These are phyloP conservation scores for Zizania latifolia DNA, from an alignment of 176 grass and related monocot genomes.

Conservation along the genomic window DNA sequence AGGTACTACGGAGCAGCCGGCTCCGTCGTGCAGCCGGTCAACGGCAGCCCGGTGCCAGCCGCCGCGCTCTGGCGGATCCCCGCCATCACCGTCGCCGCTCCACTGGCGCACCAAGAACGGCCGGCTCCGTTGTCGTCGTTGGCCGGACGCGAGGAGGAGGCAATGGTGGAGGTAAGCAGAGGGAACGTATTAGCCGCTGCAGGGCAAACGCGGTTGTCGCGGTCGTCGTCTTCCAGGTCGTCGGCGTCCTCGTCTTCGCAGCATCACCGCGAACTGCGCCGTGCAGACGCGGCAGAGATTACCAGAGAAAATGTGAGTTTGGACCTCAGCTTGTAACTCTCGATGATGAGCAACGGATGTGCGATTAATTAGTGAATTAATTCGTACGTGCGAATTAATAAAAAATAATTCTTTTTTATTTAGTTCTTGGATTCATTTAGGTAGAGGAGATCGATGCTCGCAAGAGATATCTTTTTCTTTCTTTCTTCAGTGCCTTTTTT, in stretches of 20 bases:
- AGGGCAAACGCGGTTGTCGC: constrained; percentile 10
- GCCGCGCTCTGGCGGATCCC: constrained; percentile 49
- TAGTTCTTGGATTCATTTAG: constrained; percentile 25
- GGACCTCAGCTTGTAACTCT: constrained; percentile 84
- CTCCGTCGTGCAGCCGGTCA: constrained; percentile 58
- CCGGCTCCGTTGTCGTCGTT: constrained; percentile 13
- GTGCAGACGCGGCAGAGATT: constrained; percentile 26
- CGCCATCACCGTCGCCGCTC: background rate
- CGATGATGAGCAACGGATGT: background rate
- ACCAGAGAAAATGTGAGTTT: constrained; percentile 63
- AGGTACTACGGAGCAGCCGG: constrained; percentile 53
- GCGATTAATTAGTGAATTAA: constrained; percentile 19
- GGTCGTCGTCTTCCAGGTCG: constrained; percentile 38
- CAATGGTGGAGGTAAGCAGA: constrained; percentile 28
- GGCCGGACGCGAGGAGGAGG: constrained; percentile 32
- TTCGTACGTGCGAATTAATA: background rate
- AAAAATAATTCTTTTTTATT: background rate
- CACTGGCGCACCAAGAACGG: constrained; percentile 32
- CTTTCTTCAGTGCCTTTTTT: constrained; percentile 5
- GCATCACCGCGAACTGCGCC: constrained; percentile 43
- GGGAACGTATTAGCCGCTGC: background rate
- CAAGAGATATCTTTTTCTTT: constrained; percentile 8
- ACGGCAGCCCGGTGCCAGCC: constrained; percentile 52
- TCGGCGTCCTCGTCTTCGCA: constrained; percentile 35
- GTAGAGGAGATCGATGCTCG: background rate